Base-by-base conservation (phyloP, 345 rosid species). In the Eutrema yunnanense region DNA sequence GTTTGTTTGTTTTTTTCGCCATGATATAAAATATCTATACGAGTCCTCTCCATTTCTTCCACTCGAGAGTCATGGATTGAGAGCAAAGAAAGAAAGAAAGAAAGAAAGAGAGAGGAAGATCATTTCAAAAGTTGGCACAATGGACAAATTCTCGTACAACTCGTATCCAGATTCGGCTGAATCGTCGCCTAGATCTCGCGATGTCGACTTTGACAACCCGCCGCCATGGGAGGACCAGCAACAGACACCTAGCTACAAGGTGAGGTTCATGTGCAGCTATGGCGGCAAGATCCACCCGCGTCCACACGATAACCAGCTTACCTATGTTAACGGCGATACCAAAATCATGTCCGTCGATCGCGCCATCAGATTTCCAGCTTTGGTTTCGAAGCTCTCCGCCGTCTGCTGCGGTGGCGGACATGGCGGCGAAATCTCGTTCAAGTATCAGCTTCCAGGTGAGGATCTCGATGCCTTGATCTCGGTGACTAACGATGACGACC, bases 211-310 rank as follows among this genome's bases (percentile, higher is more conserved):
- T 68, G 96, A 91, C 19, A 88, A 87, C 65, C 82, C 96, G 6
- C 67, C 88, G 26, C 90, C 96, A 6, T 87, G 94, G 98, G 96
- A 90, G 38, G 97, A 93, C 44, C 71, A 73, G 12, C 87, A 79
- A 26, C 70, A 73, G 50, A 10, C 82, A 64, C 62, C 74, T 3
- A 79, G 32, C 79, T 86, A 81, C 81, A 89, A 83, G 73, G 89
- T 73, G 57, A 91, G 84, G 86, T 87, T 95, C 72, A 86, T 95
- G 96, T 91, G 96, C 70, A 89, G 96, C 79, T 95, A 91, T 42
- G 92, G 88, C 41, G 99, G 99, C 2, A 91, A 91, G 85, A 95
- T 95, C 93, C 96, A 87, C 38, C 99, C 99, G 1, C 97, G 99
- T 4, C 89, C 98, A 0, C 97, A 95, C 43, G 97, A 95, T 75